These are phyloP conservation scores for Cyathus olla DNA, from an alignment of 1,284 basidiomycete genomes.

Conservation along the genomic window DNA sequence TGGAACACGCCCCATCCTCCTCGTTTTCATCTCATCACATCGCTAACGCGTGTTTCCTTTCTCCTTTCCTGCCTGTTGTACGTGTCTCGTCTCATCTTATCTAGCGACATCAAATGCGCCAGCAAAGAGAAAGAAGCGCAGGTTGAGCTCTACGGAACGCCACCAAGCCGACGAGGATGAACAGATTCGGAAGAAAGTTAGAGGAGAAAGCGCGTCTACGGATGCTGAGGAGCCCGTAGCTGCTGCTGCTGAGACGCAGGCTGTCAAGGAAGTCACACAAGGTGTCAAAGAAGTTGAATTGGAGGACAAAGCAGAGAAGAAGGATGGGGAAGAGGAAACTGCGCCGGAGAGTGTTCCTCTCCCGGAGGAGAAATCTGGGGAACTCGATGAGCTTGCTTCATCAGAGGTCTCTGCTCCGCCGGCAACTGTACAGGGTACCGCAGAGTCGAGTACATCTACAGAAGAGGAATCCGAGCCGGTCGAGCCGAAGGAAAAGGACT, in stretches of 20 bases:
- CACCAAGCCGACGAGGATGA: constrained; percentile 54
- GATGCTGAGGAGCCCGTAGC: constrained; percentile 44
- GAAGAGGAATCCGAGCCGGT: neutral
- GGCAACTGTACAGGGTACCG: neutral
- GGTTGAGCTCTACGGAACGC: constrained; percentile 63
- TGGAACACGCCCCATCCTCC: constrained; percentile 13
- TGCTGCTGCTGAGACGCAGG: constrained; percentile 51
- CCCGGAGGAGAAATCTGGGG: constrained; percentile 55
- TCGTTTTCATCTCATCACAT: constrained; percentile 15
- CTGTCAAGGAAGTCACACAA: constrained; percentile 74
- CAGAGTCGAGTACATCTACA: neutral
- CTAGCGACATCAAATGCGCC: constrained; percentile 81
- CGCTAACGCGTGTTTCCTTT: constrained; percentile 13
- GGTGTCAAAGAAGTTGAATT: constrained; percentile 78
- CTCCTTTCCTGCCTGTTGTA: constrained; percentile 1
- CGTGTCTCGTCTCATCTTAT: constrained; percentile 17
- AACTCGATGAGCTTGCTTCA: constrained; percentile 33
- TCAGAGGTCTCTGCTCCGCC: constrained; percentile 8
- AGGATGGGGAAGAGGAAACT: constrained; percentile 18
- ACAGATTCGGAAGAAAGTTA: constrained; percentile 56
- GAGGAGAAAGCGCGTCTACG: constrained; percentile 31
- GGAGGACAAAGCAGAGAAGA: constrained; percentile 47
- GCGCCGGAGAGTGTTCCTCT: constrained; percentile 63
- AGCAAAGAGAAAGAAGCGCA: constrained; percentile 73
- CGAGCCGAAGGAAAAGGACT: neutral